These are phyloP conservation scores for Aspergillus hortae DNA, from an alignment of 2,329 filamentous ascomycete genomes.

Conservation along the genomic window DNA sequence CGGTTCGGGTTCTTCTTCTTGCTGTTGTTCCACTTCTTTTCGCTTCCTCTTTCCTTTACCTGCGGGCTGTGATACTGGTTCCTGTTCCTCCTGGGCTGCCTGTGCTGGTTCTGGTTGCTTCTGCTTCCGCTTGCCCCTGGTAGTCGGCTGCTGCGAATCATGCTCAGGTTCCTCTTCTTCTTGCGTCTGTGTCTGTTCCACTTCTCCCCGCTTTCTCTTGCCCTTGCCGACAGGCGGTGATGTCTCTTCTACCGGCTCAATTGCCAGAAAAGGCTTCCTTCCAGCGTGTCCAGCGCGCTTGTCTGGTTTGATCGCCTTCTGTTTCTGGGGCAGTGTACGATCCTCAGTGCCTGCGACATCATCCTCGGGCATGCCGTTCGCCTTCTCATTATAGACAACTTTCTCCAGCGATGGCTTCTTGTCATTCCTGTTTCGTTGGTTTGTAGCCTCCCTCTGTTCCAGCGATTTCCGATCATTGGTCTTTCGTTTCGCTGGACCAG, in stretches of 20 bases:
- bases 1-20: neutral
- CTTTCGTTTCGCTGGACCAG: slow-evolving; percentile 1
- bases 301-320: slow-evolving; percentile 8
- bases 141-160: neutral
- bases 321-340: neutral
- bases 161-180: neutral
- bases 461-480: neutral
- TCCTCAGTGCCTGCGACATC: neutral
- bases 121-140: neutral
- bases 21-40: neutral
- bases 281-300: slow-evolving; percentile 15
- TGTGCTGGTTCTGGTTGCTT: neutral
- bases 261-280: slow-evolving; percentile 2
- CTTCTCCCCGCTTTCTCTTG: neutral
- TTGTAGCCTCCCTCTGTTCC: neutral
- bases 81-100: slow-evolving; percentile 1
- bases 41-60: neutral
- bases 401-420: slow-evolving; percentile 7
- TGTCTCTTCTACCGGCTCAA: neutral
- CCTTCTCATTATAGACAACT: neutral
- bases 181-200: neutral
- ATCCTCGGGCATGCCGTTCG: slow-evolving; percentile 1
- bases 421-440: slow-evolving; percentile 6
- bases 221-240: neutral
- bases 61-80: neutral